phyloP scores from a whole-genome alignment of 495 filamentous ascomycete genomes.

The Aspergillus saccharolyticus region DNA sequence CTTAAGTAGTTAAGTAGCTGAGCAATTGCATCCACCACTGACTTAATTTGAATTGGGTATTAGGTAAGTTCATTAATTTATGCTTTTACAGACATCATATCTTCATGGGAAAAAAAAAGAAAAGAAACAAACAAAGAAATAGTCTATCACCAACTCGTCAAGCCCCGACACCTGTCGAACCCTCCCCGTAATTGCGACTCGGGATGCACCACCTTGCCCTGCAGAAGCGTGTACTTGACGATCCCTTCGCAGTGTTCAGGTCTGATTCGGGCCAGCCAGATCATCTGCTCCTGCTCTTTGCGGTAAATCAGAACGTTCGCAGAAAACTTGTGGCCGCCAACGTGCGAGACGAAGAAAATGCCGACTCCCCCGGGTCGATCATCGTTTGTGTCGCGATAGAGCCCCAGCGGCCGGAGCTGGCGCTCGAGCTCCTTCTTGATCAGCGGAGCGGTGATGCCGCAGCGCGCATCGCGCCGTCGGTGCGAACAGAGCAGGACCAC shows the following conservation, averaged over 20 bases:
- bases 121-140: too few species aligned
- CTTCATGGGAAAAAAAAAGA: neutral
- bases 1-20: too few species aligned
- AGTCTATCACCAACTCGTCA: slow-evolving; percentile 77
- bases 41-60: too few species aligned
- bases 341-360: slow-evolving; percentile 91
- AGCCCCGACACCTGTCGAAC: slow-evolving; percentile 70
- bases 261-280: slow-evolving; percentile 83
- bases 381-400: slow-evolving; percentile 85
- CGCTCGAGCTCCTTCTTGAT: slow-evolving; percentile 81
- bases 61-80: neutral
- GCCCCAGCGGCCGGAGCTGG: slow-evolving; percentile 74
- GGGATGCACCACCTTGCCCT: slow-evolving; percentile 91
- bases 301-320: slow-evolving; percentile 91
- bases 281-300: slow-evolving; percentile 67
- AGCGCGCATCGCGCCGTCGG: slow-evolving; percentile 83
- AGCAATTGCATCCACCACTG: too few species aligned
- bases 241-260: slow-evolving; percentile 94
- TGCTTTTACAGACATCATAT: neutral
- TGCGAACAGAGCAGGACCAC: slow-evolving; percentile 95
- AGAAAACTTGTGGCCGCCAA: slow-evolving; percentile 89
- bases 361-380: slow-evolving; percentile 81
- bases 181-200: slow-evolving; percentile 80
- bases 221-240: slow-evolving; percentile 78
- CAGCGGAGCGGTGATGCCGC: slow-evolving; percentile 85